A percentile compares a stretch with the other conserved stretches of the same genome.
Evolutionary conservation across 1,284 basidiomycete genomes (phyloP).

Genomic region (Trichosporon sp.): DNA sequence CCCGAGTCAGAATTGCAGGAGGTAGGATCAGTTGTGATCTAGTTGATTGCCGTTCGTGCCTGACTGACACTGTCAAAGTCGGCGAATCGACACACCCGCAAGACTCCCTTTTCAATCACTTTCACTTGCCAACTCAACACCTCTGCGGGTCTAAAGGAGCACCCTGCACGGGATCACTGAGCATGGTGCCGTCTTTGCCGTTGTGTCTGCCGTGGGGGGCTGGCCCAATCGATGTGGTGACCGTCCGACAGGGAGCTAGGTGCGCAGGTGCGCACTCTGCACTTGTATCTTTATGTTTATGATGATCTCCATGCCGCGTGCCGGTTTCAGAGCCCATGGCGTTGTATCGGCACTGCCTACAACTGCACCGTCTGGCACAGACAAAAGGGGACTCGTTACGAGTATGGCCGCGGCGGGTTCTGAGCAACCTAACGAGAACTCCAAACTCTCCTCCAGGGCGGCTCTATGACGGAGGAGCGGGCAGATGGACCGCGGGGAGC

Average conservation of each 20-base stretch:
- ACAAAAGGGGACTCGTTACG: not conserved
- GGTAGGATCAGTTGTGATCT: not conserved
- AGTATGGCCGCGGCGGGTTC: not conserved
- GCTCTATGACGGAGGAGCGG: too few species aligned
- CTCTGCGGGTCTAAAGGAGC: not conserved
- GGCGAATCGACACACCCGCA: not conserved
- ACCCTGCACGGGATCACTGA: too few species aligned
- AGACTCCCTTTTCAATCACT: too few species aligned
- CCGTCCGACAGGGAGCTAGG: too few species aligned
- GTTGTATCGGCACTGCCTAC: not conserved
- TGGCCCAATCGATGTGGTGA: not conserved
- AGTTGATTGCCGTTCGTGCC: constrained; percentile 13
- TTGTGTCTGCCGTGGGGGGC: not conserved
- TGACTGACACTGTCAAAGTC: not conserved
- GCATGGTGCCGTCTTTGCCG: too few species aligned
- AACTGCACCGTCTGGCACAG: not conserved
- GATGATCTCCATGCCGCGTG: not conserved
- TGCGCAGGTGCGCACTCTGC: too few species aligned
- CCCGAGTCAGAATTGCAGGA: not conserved
- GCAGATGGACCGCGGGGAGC: too few species aligned
- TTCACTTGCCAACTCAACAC: not conserved
- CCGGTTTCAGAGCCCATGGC: not conserved
- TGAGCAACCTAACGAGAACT: not conserved
- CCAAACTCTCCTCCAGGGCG: not conserved
- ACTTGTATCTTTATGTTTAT: too few species aligned